phyloP scores from a whole-genome alignment of 148 eudicot genomes.

The Fagopyrum tataricum region DNA sequence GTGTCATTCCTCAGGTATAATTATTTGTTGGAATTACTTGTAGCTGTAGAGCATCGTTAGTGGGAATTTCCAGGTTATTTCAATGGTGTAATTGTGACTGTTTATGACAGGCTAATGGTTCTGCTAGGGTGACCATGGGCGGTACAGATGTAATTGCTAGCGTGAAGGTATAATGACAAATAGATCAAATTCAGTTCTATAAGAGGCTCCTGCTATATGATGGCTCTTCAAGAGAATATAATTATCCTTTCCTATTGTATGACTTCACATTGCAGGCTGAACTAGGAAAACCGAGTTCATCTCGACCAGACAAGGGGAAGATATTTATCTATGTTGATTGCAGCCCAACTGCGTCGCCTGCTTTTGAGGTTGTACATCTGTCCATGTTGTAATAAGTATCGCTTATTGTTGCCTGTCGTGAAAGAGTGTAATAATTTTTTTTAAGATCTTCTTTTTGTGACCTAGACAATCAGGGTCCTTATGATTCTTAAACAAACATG shows the following conservation, averaged over 20 bases:
- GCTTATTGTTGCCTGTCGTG: background rate
- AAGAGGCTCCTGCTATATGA: background rate
- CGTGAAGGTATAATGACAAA: constrained; percentile 52
- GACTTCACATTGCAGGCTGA: constrained; percentile 52
- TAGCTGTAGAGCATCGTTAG: background rate
- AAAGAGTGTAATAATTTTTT: background rate
- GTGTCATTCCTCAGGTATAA: constrained; percentile 77
- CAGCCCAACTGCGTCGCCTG: constrained; percentile 81
- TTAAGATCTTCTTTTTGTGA: background rate
- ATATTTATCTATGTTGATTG: constrained; percentile 73
- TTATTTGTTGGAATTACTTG: background rate
- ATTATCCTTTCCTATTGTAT: background rate
- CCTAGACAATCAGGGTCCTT: background rate
- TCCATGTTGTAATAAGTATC: background rate
- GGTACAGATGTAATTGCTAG: constrained; percentile 88
- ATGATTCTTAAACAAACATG: background rate
- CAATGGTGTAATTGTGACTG: background rate
- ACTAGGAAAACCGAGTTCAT: constrained; percentile 68
- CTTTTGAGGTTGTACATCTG: constrained; percentile 51
- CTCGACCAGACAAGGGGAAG: constrained; percentile 78
- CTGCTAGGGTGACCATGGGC: constrained; percentile 84
- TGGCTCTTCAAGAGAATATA: background rate
- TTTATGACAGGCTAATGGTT: constrained; percentile 69
- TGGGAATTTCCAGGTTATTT: background rate
- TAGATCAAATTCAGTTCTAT: background rate